These are phyloP conservation scores for Alternaria incomplexa DNA, from an alignment of 2,329 filamentous ascomycete species.

Conservation along the genomic window DNA sequence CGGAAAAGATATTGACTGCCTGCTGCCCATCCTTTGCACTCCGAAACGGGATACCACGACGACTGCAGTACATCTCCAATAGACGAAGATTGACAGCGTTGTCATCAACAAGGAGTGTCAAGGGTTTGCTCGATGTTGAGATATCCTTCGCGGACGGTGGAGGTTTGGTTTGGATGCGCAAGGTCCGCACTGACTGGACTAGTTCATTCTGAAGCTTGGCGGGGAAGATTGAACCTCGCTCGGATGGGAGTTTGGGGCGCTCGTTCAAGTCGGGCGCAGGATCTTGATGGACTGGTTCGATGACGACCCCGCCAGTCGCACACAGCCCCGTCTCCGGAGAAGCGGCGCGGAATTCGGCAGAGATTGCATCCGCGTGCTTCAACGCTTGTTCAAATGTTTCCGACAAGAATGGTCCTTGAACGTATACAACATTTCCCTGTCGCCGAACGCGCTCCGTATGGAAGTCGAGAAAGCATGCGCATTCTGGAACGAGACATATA, in stretches of 20 bases:
- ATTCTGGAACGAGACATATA: constrained; percentile 39
- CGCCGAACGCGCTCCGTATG: constrained; percentile 14
- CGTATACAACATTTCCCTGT: constrained; percentile 31
- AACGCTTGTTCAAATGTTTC: constrained; percentile 22
- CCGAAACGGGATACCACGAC: constrained; percentile 45
- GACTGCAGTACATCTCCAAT: constrained; percentile 56
- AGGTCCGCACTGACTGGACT: constrained; percentile 14
- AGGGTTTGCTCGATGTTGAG: constrained; percentile 16
- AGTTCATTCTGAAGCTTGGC: constrained; percentile 13
- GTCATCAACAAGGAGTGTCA: constrained; percentile 54
- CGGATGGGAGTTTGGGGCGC: neutral
- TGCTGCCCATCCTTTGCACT: constrained; percentile 50
- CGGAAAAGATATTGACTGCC: constrained; percentile 46
- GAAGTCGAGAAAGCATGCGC: constrained; percentile 23
- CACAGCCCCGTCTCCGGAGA: neutral
- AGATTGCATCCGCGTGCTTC: constrained; percentile 17
- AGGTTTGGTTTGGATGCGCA: constrained; percentile 3
- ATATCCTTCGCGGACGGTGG: neutral
- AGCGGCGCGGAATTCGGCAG: constrained; percentile 8
- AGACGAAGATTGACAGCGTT: constrained; percentile 55
- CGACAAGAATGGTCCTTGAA: constrained; percentile 36
- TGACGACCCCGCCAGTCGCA: neutral
- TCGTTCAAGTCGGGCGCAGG: neutral
- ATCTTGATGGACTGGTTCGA: neutral
- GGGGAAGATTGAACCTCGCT: constrained; percentile 11